These are phyloP conservation scores for Piromyces sp. DNA, from an alignment of 192 early-diverging fungal species.

Conservation along the genomic window DNA sequence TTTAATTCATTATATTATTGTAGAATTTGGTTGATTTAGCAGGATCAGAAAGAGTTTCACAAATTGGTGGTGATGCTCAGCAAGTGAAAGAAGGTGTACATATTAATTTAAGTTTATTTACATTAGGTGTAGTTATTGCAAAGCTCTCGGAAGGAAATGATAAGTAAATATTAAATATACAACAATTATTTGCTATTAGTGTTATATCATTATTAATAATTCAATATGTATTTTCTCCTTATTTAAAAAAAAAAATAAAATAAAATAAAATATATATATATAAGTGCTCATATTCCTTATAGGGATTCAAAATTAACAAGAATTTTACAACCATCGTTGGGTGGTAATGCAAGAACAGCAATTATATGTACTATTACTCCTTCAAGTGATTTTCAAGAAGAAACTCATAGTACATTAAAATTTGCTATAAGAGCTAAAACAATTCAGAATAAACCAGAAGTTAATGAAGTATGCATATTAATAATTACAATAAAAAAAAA, in stretches of 20 bases:
- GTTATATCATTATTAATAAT: too few species aligned
- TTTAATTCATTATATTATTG: neutral
- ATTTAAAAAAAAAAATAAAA: too few species aligned
- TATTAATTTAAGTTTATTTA: slow-evolving; percentile 4
- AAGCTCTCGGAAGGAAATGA: slow-evolving; percentile 4
- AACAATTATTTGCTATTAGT: too few species aligned
- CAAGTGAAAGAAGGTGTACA: slow-evolving; percentile 4
- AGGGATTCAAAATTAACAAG: slow-evolving; percentile 6
- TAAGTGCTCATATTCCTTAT: slow-evolving; percentile 1
- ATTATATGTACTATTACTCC: slow-evolving; percentile 9
- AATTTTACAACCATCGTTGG: slow-evolving; percentile 1
- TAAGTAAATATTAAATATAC: neutral
- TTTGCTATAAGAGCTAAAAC: slow-evolving; percentile 4
- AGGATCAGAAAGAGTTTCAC: slow-evolving; percentile 4
- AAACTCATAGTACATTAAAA: slow-evolving; percentile 4
- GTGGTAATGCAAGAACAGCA: slow-evolving; percentile 3
- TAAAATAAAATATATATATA: too few species aligned
- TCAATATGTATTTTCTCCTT: too few species aligned
- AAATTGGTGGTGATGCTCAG: slow-evolving; percentile 1
- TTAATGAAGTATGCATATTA: slow-evolving; percentile 5
- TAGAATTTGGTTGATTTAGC: slow-evolving; percentile 3
- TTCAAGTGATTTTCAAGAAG: neutral
- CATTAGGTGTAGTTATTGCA: slow-evolving; percentile 3
- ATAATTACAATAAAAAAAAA: too few species aligned
- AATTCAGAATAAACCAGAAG: slow-evolving; percentile 7